Evolutionary conservation across 768 basidiomycete species (phyloP).

Genomic region (Phallus indusiatus): DNA sequence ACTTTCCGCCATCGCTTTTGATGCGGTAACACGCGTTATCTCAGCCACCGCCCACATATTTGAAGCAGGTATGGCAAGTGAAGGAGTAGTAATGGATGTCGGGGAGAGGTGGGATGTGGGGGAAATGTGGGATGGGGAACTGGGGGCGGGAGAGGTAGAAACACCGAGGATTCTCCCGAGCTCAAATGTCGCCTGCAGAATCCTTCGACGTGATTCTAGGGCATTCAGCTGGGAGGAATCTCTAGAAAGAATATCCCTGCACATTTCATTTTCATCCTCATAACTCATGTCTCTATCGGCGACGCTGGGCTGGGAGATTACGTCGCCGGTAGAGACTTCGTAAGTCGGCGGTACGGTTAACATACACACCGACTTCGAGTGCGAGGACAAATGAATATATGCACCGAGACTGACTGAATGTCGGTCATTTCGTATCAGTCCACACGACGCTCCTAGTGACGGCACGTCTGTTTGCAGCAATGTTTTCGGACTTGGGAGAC

Average conservation of each 20-base stretch:
- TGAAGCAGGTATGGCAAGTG: neutral
- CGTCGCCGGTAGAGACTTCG: neutral
- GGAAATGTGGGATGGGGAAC: neutral
- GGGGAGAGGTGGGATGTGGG: neutral
- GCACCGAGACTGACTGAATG: neutral
- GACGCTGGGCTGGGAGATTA: slow-evolving; percentile 1
- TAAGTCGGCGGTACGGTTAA: neutral
- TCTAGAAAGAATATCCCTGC: neutral
- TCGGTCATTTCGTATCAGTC: neutral
- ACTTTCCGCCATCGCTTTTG: neutral
- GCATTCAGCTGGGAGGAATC: neutral
- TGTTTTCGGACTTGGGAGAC: neutral
- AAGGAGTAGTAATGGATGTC: neutral
- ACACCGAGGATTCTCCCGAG: neutral
- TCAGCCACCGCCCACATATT: neutral
- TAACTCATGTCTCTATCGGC: neutral
- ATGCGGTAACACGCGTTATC: neutral
- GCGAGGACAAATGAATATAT: neutral
- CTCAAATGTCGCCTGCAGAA: neutral
- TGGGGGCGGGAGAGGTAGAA: neutral
- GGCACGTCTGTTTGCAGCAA: neutral
- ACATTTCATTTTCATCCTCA: neutral
- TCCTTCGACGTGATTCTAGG: neutral
- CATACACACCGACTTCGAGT: neutral
- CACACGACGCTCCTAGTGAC: neutral